Base-by-base conservation (phyloP, 139 green algal species). In the Tetradesmus lagerheimii region DNA sequence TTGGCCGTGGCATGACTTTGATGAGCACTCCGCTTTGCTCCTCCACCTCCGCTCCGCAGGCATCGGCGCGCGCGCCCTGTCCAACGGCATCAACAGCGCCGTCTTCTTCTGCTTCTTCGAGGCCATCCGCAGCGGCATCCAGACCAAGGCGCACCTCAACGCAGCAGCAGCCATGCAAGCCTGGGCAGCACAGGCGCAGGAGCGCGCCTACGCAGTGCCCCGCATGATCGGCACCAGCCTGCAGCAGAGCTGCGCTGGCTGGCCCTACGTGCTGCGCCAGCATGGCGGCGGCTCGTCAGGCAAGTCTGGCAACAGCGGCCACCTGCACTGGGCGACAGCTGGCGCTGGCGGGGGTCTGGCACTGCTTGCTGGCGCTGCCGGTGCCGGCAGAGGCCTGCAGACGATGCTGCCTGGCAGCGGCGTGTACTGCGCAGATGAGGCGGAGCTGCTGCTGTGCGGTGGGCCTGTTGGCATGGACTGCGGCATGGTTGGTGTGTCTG, bases 71-170 rank as follows among this genome's bases (percentile, higher is more conserved):
- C 93, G 96, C 35, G 93, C 96, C 4, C 50, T 96, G 18, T 93
- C 80, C 89, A 97, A 97, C 85, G 96, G 95, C 88, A 96, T 98
- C 92, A 98, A 98, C 93, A 95, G 90, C 23, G 96, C 95, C 41
- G 93, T 98, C 14, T 98, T 98, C 92, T 98, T 98, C 92, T 93
- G 85, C 86, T 97, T 98, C 92, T 97, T 98, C 80, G 96, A 98
- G 91, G 92, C 93, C 16, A 92, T 98, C 4, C 91, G 95, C 14
- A 82, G 83, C 37, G 43, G 39, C 39, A 91, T 96, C 74, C 53
- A 77, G 47, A 15, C 38, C 20, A 62, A 76, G 39, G 11, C n/a
- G 2, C 76, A 79, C 64, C 34, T 67, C 6, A 35, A 34, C 1
- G 64, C 57, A 3, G 62, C 38, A 12, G 43, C 75, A n/a, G 87